These are phyloP conservation scores for Tylopilus sp. DNA, from an alignment of 1,284 basidiomycete species.

Conservation along the genomic window DNA sequence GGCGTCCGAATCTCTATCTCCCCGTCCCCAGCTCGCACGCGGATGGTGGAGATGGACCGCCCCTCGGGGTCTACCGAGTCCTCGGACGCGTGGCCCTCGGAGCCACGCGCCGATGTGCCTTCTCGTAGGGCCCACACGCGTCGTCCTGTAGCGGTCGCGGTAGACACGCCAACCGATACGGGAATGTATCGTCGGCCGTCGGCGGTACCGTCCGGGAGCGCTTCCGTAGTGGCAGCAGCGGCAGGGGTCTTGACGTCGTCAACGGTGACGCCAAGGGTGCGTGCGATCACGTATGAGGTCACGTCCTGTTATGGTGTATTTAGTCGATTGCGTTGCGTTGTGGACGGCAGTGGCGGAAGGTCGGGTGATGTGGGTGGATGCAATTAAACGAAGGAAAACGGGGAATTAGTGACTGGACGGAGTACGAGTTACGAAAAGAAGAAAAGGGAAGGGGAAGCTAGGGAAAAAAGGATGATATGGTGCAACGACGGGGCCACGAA, in stretches of 20 bases:
- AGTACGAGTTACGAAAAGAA: too few species aligned
- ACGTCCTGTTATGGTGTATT: slow-evolving; percentile 55
- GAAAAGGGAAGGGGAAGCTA: not conserved
- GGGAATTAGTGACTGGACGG: slow-evolving; percentile 14
- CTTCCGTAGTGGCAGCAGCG: slow-evolving; percentile 41
- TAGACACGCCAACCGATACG: not conserved
- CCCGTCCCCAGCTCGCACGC: not conserved
- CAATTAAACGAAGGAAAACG: not conserved
- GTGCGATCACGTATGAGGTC: slow-evolving; percentile 76
- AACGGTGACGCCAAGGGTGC: slow-evolving; percentile 66
- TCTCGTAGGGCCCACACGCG: not conserved
- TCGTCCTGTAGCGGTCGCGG: too few species aligned
- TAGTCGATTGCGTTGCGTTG: slow-evolving; percentile 1
- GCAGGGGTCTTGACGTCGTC: slow-evolving; percentile 66
- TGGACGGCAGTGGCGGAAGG: too few species aligned
- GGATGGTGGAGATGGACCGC: not conserved
- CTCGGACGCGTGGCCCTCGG: slow-evolving; percentile 20
- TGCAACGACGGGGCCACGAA: not conserved
- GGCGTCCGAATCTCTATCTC: not conserved
- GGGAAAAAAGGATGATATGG: slow-evolving; percentile 1
- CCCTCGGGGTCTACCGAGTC: slow-evolving; percentile 1
- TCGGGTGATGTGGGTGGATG: too few species aligned
- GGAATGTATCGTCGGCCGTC: not conserved
- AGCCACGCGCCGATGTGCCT: slow-evolving; percentile 5
- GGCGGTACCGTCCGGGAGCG: slow-evolving; percentile 16